Base-by-base conservation (phyloP, 208 protist genomes). In the Leptomonas pyrrhocoris region DNA sequence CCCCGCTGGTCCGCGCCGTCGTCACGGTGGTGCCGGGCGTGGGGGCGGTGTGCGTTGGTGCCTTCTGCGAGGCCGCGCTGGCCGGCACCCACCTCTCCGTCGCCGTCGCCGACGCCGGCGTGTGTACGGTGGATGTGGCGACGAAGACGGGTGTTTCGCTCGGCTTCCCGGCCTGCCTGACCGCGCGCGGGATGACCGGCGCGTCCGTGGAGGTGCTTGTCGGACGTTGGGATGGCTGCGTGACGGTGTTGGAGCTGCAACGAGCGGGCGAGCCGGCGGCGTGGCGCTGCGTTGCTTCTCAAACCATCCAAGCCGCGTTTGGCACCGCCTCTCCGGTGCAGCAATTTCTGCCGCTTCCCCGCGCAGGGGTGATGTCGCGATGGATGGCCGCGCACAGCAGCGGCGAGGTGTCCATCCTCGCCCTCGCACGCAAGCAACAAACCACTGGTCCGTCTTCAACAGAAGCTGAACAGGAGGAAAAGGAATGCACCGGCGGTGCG, bases 371-470 rank as follows among this genome's bases (percentile, higher is more conserved):
- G 40, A 31, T 66, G 40, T 46, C 50, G 25, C 72, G 72, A 11
- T 77, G 72, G 72, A 66, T 77, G 63, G 64, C 64, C 5, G 46
- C 57, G 36, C 72, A 77, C 72, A 62, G 57, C 46, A 61, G 42
- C 59, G 72, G 72, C 9, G 72, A 61, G 43, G 72, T 72, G 28
- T 77, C 72, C n/a, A 66, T 77, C 15, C 38, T 77, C 19, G 66
- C 57, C 2, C 31, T 64, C 3, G 63, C 13, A 30, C 55, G 36
- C 40, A 53, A 38, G 9, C 9, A 3, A 9, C 34, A 38, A 3
- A 3, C 34, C 34, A 38, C 34, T 12, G 9, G 54, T 21, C 8
- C 13, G 11, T 13, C 15, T 15, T 45, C 54, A 2, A 11, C 43
- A 51, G n/a, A 30, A 23, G 34, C 16, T 18, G n/a, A 27, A 36